Evolutionary conservation across 2,329 filamentous ascomycete genomes (phyloP).

Genomic region (Alternaria infectoria): DNA sequence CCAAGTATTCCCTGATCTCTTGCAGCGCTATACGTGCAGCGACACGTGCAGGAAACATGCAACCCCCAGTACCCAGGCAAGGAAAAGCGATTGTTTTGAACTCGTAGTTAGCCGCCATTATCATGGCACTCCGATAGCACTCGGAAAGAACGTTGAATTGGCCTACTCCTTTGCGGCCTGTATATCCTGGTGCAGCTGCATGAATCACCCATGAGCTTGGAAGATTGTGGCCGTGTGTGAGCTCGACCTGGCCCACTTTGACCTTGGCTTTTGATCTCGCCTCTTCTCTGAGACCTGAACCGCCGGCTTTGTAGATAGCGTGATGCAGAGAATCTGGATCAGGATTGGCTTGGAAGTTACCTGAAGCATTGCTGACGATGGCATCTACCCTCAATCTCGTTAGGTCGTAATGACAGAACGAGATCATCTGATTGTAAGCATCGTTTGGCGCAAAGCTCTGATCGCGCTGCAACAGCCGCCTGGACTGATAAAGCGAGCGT

Average conservation of each 20-base stretch:
- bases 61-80: slow-evolving; percentile 39
- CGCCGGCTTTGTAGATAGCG: slow-evolving; percentile 37
- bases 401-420: slow-evolving; percentile 39
- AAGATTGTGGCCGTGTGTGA: slow-evolving; percentile 38
- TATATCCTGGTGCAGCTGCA: slow-evolving; percentile 35
- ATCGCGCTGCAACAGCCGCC: slow-evolving; percentile 31
- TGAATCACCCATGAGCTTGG: slow-evolving; percentile 42
- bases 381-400: slow-evolving; percentile 43
- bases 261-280: slow-evolving; percentile 15
- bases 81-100: slow-evolving; percentile 45
- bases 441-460: slow-evolving; percentile 40
- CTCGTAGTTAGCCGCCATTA: slow-evolving; percentile 22
- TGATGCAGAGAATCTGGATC: slow-evolving; percentile 27
- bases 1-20: slow-evolving; percentile 42
- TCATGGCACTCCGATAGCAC: slow-evolving; percentile 40
- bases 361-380: slow-evolving; percentile 42
- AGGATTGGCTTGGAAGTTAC: slow-evolving; percentile 16
- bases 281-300: slow-evolving; percentile 33
- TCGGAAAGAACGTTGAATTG: slow-evolving; percentile 38
- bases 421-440: slow-evolving; percentile 38
- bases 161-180: slow-evolving; percentile 19
- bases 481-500: slow-evolving; percentile 32
- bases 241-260: slow-evolving; percentile 28
- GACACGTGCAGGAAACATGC: slow-evolving; percentile 36
- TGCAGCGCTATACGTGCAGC: slow-evolving; percentile 43